Evolutionary conservation across 1,139 yeast genomes (phyloP).

Genomic region (Debaryomycetaceae sp.): DNA sequence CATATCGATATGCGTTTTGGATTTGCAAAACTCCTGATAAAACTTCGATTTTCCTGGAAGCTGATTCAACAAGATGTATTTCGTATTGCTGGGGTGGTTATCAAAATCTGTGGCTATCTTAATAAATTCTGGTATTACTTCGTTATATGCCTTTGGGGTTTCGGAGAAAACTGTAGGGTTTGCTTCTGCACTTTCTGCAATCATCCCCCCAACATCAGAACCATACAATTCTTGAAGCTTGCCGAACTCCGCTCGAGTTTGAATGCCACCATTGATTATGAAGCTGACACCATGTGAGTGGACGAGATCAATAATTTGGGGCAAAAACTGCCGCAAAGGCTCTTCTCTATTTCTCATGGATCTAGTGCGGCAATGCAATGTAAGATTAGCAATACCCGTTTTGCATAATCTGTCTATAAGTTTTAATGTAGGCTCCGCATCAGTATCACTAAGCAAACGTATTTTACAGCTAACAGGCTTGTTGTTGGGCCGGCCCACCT

Average conservation of each 20-base stretch:
- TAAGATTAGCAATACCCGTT: slow-evolving; percentile 82
- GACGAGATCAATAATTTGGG: slow-evolving; percentile 61
- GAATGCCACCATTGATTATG: slow-evolving; percentile 77
- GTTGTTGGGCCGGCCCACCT: slow-evolving; percentile 73
- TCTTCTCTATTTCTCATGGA: slow-evolving; percentile 85
- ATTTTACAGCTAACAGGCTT: slow-evolving; percentile 92
- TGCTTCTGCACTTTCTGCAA: slow-evolving; percentile 85
- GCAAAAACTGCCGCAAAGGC: slow-evolving; percentile 68
- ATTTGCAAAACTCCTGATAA: slow-evolving; percentile 55
- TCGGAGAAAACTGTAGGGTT: slow-evolving; percentile 73
- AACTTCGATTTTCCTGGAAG: slow-evolving; percentile 73
- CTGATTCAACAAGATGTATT: slow-evolving; percentile 74
- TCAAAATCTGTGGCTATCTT: slow-evolving; percentile 52
- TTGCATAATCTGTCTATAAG: slow-evolving; percentile 62
- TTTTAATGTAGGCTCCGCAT: slow-evolving; percentile 51
- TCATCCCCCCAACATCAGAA: slow-evolving; percentile 77
- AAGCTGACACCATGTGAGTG: slow-evolving; percentile 63
- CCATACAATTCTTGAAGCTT: slow-evolving; percentile 52
- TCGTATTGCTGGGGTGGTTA: slow-evolving; percentile 68
- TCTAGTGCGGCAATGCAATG: slow-evolving; percentile 88
- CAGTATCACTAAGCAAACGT: slow-evolving; percentile 60
- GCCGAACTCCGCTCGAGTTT: slow-evolving; percentile 52
- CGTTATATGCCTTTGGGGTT: slow-evolving; percentile 53
- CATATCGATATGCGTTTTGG: slow-evolving; percentile 56
- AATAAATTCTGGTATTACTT: slow-evolving; percentile 54